Percentiles rank a stretch among this genome's conserved stretches.
Evolutionary conservation across 2,329 filamentous ascomycete genomes (phyloP).

Genomic region (Aaosphaeria arxii): DNA sequence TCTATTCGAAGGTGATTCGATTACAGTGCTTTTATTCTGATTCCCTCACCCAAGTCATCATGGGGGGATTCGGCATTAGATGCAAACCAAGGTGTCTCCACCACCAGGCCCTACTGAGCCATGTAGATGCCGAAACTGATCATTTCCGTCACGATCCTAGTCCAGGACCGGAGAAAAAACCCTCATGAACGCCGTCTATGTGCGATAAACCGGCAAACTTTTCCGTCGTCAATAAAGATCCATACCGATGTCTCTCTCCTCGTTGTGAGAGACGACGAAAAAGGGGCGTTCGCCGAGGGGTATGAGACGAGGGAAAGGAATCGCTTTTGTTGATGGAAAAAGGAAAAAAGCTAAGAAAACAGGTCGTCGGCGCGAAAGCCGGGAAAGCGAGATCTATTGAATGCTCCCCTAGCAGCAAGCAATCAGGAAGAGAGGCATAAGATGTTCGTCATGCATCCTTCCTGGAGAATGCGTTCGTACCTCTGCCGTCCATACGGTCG

Average conservation of each 20-base stretch:
- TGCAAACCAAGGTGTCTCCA: slow-evolving; percentile 30
- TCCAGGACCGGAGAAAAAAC: slow-evolving; percentile 27
- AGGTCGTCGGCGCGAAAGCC: slow-evolving; percentile 34
- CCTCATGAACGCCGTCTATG: slow-evolving; percentile 40
- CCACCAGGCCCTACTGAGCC: slow-evolving; percentile 18
- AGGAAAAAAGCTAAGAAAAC: slow-evolving; percentile 26
- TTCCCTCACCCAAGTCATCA: slow-evolving; percentile 37
- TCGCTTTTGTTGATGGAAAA: slow-evolving; percentile 30
- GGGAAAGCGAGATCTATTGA: slow-evolving; percentile 40
- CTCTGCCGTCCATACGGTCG: slow-evolving; percentile 34
- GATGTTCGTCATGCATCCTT: slow-evolving; percentile 39
- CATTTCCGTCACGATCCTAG: slow-evolving; percentile 33
- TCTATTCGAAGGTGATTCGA: slow-evolving; percentile 32
- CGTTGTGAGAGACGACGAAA: slow-evolving; percentile 25
- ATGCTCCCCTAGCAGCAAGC: slow-evolving; percentile 39
- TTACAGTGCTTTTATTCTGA: slow-evolving; percentile 36
- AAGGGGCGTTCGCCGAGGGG: slow-evolving; percentile 21
- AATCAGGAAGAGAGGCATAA: slow-evolving; percentile 35
- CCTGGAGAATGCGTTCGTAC: slow-evolving; percentile 23
- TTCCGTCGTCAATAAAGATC: slow-evolving; percentile 30
- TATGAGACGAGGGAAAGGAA: slow-evolving; percentile 35
- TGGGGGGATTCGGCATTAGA: slow-evolving; percentile 21
- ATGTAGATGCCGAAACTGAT: slow-evolving; percentile 23
- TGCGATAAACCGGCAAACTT: slow-evolving; percentile 33
- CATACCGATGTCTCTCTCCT: slow-evolving; percentile 21